Conservation (phyloP, 495 filamentous ascomycete genomes). For the Cudoniella acicularis region DNA sequence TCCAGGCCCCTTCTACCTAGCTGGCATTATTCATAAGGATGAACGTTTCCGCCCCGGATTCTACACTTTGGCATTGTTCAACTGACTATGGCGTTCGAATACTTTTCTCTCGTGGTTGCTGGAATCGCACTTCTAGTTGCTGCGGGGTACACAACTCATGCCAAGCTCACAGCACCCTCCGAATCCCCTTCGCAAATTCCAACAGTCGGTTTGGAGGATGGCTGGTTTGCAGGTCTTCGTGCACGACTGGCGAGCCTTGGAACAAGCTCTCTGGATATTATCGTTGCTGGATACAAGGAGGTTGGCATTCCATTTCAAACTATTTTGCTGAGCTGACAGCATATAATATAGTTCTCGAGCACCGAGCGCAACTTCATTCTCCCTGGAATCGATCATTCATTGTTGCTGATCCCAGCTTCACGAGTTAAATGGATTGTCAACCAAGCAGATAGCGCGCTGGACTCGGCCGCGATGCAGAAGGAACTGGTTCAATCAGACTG, state of each 20-base stretch:
- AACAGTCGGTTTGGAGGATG: constrained; percentile 11
- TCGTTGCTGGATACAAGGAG: constrained; percentile 12
- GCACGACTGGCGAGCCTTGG: constrained; percentile 8
- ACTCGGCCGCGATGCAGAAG: constrained; percentile 31
- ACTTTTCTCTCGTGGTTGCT: constrained; percentile 4
- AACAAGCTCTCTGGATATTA: not conserved
- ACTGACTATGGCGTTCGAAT: constrained; percentile 11
- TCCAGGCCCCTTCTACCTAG: too few species aligned
- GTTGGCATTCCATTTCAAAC: not conserved
- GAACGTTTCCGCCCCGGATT: too few species aligned
- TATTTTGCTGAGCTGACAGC: not conserved
- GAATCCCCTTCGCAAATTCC: constrained; percentile 3
- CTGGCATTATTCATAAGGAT: too few species aligned
- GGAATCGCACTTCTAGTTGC: constrained; percentile 6
- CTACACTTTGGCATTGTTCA: too few species aligned
- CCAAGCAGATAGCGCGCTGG: constrained; percentile 40
- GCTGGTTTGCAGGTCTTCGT: constrained; percentile 1
- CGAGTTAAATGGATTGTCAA: constrained; percentile 39
- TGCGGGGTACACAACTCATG: not conserved
- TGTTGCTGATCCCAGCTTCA: constrained; percentile 36
- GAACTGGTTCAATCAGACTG: constrained; percentile 36
- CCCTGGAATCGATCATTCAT: constrained; percentile 2
- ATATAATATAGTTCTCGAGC: constrained; percentile 5
- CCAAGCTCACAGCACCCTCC: not conserved
- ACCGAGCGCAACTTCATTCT: constrained; percentile 5